These are phyloP conservation scores for Magnolia officinalis DNA, from an alignment of 164 flowering plant species.

Conservation along the genomic window DNA sequence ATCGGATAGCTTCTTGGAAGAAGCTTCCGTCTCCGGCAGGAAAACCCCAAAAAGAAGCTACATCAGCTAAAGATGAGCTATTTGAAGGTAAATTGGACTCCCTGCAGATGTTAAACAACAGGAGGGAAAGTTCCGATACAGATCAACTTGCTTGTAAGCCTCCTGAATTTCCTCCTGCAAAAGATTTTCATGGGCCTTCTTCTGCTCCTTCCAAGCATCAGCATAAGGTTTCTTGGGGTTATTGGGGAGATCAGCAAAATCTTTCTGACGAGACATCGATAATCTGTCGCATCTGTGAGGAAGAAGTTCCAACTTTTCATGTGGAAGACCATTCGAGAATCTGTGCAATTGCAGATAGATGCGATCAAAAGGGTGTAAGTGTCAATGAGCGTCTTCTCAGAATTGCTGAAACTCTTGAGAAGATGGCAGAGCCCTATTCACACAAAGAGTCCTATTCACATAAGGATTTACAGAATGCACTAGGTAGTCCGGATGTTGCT, in stretches of 20 bases:
- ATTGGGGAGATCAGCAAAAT: constrained; percentile 81
- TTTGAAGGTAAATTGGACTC: constrained; percentile 37
- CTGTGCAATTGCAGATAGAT: constrained; percentile 92
- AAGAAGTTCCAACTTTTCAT: constrained; percentile 81
- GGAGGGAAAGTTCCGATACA: constrained; percentile 31
- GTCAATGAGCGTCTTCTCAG: constrained; percentile 85
- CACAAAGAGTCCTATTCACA: constrained; percentile 78
- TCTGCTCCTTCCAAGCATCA: constrained; percentile 60
- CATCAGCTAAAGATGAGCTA: constrained; percentile 32
- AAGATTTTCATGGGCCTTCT: constrained; percentile 52
- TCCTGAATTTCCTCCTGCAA: constrained; percentile 45
- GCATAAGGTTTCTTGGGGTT: constrained; percentile 90
- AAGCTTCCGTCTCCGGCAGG: constrained; percentile 71
- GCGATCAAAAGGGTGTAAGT: constrained; percentile 91
- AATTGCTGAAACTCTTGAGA: constrained; percentile 89
- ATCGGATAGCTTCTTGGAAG: constrained; percentile 87
- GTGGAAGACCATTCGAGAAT: constrained; percentile 96
- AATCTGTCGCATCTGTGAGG: constrained; percentile 99
- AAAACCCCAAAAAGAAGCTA: constrained; percentile 49
- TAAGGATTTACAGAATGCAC: constrained; percentile 58
- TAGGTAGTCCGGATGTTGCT: constrained; percentile 78
- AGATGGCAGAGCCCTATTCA: constrained; percentile 68
- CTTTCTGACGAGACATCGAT: constrained; percentile 61
- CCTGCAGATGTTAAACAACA: constrained; percentile 18
- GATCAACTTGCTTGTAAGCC: constrained; percentile 38